Percentiles rank a stretch among this genome's conserved stretches.
Conservation (phyloP, 768 basidiomycete genomes). For the Russula olivacea region DNA sequence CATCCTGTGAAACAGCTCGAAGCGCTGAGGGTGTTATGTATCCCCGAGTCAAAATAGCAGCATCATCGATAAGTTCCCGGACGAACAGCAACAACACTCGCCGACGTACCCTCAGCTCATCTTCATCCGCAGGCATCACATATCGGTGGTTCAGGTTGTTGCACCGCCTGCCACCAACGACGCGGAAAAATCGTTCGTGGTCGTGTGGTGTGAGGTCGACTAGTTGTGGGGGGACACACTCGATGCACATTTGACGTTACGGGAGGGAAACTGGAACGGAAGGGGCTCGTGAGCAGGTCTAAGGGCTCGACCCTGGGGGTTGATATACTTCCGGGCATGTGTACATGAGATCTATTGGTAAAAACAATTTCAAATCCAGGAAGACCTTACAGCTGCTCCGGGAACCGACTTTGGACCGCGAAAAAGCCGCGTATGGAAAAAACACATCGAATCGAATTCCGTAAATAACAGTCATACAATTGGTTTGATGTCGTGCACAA, state of each 20-base stretch:
- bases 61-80: too few relatives aligned
- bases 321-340: conserved; percentile 23
- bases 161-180: conserved; percentile 47
- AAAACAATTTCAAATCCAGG: conserved; percentile 20
- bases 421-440: conserved; percentile 17
- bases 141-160: conserved; percentile 52
- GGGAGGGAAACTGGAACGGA: conserved; percentile 1
- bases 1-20: conserved; percentile 56
- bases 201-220: conserved; percentile 35
- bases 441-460: conserved; percentile 8
- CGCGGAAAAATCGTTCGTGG: conserved; percentile 49
- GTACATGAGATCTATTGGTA: conserved; percentile 21
- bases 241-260: conserved; percentile 31
- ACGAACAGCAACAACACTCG: too few relatives aligned
- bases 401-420: conserved; percentile 20
- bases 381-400: conserved; percentile 12
- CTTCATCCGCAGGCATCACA: conserved; percentile 59
- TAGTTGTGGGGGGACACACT: conserved; percentile 36
- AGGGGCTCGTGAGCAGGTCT: conserved; percentile 1
- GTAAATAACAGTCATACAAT: conserved; percentile 11
- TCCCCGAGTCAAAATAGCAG: too few relatives aligned
- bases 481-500: conserved; percentile 80
- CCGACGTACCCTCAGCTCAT: conserved; percentile 52
- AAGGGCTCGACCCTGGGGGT: conserved; percentile 6
- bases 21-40: conserved; percentile 42